phyloP scores from a whole-genome alignment of 202 grass and related monocot genomes.

The Setaria viridis region DNA sequence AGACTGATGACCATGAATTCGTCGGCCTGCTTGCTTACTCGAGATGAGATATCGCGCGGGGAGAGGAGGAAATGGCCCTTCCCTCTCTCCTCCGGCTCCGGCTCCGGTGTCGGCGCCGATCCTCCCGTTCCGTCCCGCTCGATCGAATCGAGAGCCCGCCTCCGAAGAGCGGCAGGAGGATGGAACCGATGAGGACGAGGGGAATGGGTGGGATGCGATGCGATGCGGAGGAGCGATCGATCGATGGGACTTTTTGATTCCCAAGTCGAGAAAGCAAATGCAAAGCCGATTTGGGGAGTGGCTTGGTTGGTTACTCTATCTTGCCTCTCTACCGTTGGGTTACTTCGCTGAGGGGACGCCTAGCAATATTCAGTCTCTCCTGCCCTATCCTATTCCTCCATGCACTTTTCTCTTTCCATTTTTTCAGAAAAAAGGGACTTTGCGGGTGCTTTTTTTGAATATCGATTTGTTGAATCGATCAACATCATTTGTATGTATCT shows the following conservation, averaged over 20 bases:
- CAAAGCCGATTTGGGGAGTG: not conserved
- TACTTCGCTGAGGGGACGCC: too few relatives aligned
- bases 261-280: not conserved
- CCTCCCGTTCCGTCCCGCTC: not conserved
- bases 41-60: not conserved
- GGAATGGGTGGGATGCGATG: not conserved
- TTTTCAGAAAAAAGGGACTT: too few relatives aligned
- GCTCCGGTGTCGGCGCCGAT: not conserved
- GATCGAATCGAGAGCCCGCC: not conserved
- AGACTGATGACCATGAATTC: not conserved
- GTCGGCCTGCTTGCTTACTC: not conserved
- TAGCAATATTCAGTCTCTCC: too few relatives aligned
- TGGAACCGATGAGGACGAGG: not conserved
- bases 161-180: not conserved
- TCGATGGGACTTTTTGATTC: not conserved
- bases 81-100: not conserved
- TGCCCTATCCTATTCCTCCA: too few relatives aligned
- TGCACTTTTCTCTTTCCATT: too few relatives aligned
- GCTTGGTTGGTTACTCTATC: not conserved
- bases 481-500: too few relatives aligned
- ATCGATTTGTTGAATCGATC: too few relatives aligned
- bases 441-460: too few relatives aligned
- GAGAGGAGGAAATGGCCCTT: not conserved
- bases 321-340: too few relatives aligned
- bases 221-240: not conserved